phyloP scores from a whole-genome alignment of 768 basidiomycete species.

The Cystobasidium tubakii region DNA sequence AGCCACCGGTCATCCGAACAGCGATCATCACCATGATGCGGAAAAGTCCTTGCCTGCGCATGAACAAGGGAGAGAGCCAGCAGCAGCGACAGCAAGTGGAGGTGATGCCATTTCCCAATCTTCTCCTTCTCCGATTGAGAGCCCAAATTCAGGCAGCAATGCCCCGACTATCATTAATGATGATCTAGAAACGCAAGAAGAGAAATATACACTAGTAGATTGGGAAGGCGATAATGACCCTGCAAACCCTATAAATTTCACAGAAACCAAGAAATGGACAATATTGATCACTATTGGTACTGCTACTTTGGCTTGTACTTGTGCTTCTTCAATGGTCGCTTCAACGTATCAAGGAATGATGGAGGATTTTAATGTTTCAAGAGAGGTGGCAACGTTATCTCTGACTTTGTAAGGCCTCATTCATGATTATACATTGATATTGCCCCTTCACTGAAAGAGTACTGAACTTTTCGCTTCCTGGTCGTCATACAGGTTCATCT shows the following conservation, averaged over 20 bases:
- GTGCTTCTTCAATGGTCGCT: constrained; percentile 50
- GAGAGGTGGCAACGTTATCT: constrained; percentile 53
- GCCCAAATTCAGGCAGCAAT: background rate
- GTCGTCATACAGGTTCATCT: constrained; percentile 52
- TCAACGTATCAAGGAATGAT: constrained; percentile 62
- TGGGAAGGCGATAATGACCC: constrained; percentile 33
- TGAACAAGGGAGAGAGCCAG: background rate
- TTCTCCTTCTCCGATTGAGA: background rate
- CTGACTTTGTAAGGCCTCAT: constrained; percentile 38
- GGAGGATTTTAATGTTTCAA: constrained; percentile 56
- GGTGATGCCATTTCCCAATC: background rate
- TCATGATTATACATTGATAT: too few species aligned
- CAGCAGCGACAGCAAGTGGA: constrained; percentile 1
- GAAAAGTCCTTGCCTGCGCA: background rate
- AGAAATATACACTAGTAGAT: constrained; percentile 6
- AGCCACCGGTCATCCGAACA: too few species aligned
- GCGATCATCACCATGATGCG: background rate
- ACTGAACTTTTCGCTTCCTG: background rate
- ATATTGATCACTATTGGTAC: constrained; percentile 43
- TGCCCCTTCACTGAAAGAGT: too few species aligned
- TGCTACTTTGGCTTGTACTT: constrained; percentile 48
- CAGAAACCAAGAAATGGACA: constrained; percentile 42
- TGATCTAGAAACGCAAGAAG: background rate
- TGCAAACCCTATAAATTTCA: constrained; percentile 39
- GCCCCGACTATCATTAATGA: background rate